These are phyloP conservation scores for Pleurozium schreberi DNA, from an alignment of 225 moss, liverwort and hornwort species.

Conservation along the genomic window DNA sequence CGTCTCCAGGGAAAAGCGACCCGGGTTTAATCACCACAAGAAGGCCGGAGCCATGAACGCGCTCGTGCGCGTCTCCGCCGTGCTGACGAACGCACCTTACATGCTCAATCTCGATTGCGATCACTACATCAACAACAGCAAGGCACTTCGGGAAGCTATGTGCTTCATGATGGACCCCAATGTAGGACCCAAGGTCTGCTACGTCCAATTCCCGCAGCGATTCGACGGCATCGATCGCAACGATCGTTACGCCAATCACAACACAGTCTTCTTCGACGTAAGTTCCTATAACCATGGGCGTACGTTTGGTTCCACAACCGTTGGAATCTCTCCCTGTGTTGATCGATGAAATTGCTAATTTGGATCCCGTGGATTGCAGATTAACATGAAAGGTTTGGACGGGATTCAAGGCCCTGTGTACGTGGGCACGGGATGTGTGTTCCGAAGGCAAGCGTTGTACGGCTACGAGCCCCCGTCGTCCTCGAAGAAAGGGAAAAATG, in stretches of 20 bases:
- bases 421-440: slow-evolving; percentile 95
- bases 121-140: slow-evolving; percentile 99
- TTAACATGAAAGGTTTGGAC: slow-evolving; percentile 91
- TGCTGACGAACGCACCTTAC: slow-evolving; percentile 84
- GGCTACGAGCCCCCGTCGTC: slow-evolving; percentile 53
- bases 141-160: slow-evolving; percentile 87
- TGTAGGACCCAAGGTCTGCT: slow-evolving; percentile 77
- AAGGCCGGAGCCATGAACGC: slow-evolving; percentile 98
- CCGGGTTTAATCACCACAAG: slow-evolving; percentile 93
- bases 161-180: slow-evolving; percentile 97
- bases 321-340: not conserved
- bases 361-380: slow-evolving; percentile 31
- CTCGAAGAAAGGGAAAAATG: slow-evolving; percentile 19
- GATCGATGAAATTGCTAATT: not conserved
- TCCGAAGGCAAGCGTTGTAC: slow-evolving; percentile 70
- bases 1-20: slow-evolving; percentile 85
- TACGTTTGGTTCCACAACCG: not conserved
- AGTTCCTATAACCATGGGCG: not conserved
- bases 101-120: slow-evolving; percentile 97
- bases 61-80: slow-evolving; percentile 76
- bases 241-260: slow-evolving; percentile 98
- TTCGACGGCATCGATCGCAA: slow-evolving; percentile 96
- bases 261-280: slow-evolving; percentile 96
- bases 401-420: slow-evolving; percentile 96
- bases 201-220: slow-evolving; percentile 92